These are phyloP conservation scores for Neolentinus lepideus DNA, from an alignment of 1,284 basidiomycete species.

Conservation along the genomic window DNA sequence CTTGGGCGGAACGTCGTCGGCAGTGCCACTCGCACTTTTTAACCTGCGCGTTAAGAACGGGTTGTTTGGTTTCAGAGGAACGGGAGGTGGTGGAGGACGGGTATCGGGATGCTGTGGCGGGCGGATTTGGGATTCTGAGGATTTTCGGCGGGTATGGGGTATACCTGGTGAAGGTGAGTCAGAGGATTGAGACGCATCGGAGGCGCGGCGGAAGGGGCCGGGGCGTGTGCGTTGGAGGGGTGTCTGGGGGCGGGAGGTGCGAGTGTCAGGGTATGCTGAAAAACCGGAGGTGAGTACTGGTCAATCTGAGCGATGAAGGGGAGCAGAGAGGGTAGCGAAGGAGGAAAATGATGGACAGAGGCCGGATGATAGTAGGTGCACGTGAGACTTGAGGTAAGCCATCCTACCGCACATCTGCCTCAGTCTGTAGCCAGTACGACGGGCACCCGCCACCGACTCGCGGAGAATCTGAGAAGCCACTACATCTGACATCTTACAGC, in stretches of 20 bases:
- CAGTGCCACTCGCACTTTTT: not conserved
- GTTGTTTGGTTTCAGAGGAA: slow-evolving; percentile 1
- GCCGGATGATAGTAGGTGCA: no score
- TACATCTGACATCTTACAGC: no score
- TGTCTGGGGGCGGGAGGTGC: not conserved
- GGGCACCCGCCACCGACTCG: no score
- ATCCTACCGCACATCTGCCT: no score
- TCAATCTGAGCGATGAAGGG: no score
- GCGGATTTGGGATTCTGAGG: not conserved
- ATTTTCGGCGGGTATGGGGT: not conserved
- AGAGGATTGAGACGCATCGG: not conserved
- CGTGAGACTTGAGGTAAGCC: no score
- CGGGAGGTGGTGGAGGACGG: not conserved
- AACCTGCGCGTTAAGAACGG: slow-evolving; percentile 1
- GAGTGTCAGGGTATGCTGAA: not conserved
- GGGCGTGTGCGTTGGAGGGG: not conserved
- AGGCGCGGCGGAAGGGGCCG: not conserved
- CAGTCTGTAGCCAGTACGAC: no score
- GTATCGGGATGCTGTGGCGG: not conserved
- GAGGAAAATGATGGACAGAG: no score
- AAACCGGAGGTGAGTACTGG: not conserved
- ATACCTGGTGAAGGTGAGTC: not conserved
- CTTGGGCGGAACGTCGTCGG: not conserved
- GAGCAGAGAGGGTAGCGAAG: no score
- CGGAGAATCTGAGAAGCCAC: no score